Conservation (phyloP, 345 rosid genomes). For the Rhodomyrtus tomentosa region DNA sequence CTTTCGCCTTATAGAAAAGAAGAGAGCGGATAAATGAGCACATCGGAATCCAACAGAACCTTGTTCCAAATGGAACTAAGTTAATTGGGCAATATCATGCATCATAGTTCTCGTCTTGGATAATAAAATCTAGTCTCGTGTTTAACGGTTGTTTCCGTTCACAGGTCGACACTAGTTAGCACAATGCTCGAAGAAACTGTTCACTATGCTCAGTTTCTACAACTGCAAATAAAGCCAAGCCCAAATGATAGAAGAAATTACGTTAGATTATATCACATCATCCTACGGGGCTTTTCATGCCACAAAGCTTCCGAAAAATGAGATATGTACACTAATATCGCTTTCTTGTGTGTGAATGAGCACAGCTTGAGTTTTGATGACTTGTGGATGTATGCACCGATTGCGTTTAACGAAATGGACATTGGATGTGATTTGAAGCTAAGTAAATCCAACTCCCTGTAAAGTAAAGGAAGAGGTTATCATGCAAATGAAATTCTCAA, state of each 20-base stretch:
- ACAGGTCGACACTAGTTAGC: constrained; percentile 85
- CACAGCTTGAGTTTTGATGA: constrained; percentile 82
- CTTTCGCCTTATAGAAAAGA: constrained; percentile 49
- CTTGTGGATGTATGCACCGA: constrained; percentile 86
- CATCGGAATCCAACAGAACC: constrained; percentile 58
- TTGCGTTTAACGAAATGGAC: constrained; percentile 81
- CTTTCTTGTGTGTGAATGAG: neutral
- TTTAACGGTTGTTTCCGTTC: neutral
- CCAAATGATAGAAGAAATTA: neutral
- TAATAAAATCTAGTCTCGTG: neutral
- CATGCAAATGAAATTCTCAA: neutral
- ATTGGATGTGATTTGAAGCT: constrained; percentile 46
- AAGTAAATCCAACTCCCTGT: constrained; percentile 8
- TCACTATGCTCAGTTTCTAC: constrained; percentile 74
- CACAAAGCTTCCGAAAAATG: neutral
- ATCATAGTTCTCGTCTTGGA: neutral
- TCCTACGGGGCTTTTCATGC: neutral
- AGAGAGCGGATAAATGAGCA: constrained; percentile 83
- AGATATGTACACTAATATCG: neutral
- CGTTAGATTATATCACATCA: neutral
- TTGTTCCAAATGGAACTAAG: constrained; percentile 93
- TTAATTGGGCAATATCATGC: constrained; percentile 8
- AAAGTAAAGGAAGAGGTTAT: neutral
- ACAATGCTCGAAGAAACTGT: constrained; percentile 98
- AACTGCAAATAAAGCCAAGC: constrained; percentile 71